Conservation (phyloP, 768 basidiomycete genomes). For the Pleurotus cornucopiae region DNA sequence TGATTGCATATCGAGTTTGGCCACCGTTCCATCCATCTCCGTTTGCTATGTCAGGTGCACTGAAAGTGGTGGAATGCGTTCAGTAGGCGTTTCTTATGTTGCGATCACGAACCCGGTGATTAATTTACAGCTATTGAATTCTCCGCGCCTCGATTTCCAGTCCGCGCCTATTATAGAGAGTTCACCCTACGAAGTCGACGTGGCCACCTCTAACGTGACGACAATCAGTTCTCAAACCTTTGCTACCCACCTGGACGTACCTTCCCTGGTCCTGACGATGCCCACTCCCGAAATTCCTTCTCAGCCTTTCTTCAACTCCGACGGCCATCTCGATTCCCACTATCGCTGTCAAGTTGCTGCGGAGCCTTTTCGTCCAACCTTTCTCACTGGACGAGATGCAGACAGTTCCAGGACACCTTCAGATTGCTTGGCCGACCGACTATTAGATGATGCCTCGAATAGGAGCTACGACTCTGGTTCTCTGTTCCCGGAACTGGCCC, state of each 20-base stretch:
- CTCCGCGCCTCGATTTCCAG: too few relatives aligned
- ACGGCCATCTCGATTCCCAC: too few relatives aligned
- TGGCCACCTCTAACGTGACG: too few relatives aligned
- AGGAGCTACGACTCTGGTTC: not conserved
- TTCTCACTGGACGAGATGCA: not conserved
- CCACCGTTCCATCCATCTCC: not conserved
- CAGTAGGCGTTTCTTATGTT: too few relatives aligned
- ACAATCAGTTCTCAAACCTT: too few relatives aligned
- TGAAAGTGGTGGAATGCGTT: not conserved
- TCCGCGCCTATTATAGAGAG: too few relatives aligned
- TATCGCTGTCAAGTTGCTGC: not conserved
- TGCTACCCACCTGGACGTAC: not conserved
- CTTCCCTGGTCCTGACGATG: conserved; percentile 2
- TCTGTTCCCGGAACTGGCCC: not conserved
- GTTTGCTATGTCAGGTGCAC: not conserved
- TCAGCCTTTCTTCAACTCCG: not conserved
- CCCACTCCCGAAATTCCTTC: conserved; percentile 4
- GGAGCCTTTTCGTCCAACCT: not conserved
- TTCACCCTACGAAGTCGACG: too few relatives aligned
- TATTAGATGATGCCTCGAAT: not conserved
- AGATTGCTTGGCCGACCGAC: not conserved
- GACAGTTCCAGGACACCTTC: not conserved
- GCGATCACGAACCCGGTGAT: too few relatives aligned
- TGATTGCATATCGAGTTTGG: not conserved
- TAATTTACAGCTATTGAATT: too few relatives aligned